Evolutionary conservation across 768 basidiomycete species (phyloP).

Genomic region (Mycena floridula): DNA sequence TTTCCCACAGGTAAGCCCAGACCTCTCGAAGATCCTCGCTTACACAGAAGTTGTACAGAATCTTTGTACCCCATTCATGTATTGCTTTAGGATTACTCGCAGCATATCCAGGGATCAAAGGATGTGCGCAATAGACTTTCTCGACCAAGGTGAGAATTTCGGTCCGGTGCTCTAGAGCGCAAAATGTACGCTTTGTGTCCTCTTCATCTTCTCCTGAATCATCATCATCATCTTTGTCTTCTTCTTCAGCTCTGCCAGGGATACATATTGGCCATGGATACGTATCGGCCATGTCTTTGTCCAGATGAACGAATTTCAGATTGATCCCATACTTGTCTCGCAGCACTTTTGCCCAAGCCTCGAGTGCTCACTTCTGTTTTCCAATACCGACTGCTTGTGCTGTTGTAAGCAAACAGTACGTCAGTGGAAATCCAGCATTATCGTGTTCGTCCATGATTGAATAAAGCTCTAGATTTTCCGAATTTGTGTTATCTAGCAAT

Average conservation of each 20-base stretch:
- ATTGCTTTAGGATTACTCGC: slow-evolving; percentile 20
- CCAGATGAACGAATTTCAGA: background rate
- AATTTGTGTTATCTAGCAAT: slow-evolving; percentile 7
- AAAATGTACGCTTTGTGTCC: slow-evolving; percentile 8
- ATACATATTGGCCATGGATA: background rate
- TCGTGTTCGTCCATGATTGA: background rate
- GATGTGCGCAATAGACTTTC: background rate
- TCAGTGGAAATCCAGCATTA: slow-evolving; percentile 2
- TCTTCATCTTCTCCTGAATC: background rate
- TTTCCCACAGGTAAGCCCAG: slow-evolving; percentile 19
- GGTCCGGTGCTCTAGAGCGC: slow-evolving; percentile 16
- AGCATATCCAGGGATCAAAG: slow-evolving; percentile 15
- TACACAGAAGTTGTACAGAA: slow-evolving; percentile 15
- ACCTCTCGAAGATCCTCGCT: slow-evolving; percentile 14
- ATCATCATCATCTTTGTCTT: background rate
- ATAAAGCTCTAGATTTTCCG: background rate
- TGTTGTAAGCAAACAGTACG: background rate
- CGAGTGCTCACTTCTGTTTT: slow-evolving; percentile 7
- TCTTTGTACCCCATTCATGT: slow-evolving; percentile 32
- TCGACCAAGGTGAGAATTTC: background rate
- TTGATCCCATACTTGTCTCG: slow-evolving; percentile 1
- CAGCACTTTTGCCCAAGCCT: slow-evolving; percentile 4
- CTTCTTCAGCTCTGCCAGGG: background rate
- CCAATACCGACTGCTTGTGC: background rate
- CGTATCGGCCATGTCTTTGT: background rate